Conservation (phyloP, 129 eudicot species). For the Artemisia tridentata region DNA sequence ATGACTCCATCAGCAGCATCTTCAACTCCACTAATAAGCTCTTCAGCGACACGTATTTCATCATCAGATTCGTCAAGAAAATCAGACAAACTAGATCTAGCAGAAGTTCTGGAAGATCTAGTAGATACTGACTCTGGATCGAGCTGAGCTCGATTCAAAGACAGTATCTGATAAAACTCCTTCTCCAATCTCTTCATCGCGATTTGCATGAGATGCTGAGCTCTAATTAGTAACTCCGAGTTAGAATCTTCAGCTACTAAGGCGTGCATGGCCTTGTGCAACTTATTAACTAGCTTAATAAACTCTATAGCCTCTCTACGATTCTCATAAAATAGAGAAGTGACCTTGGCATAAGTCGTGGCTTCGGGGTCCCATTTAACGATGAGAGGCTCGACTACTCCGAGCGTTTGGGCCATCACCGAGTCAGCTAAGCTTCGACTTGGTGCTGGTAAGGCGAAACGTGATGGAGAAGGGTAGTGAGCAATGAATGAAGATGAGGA, state of each 20-base stretch:
- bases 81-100: constrained; percentile 43
- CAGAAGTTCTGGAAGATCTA: constrained; percentile 47
- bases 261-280: constrained; percentile 62
- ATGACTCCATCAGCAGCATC: constrained; percentile 44
- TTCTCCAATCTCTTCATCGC: constrained; percentile 69
- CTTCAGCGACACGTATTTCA: constrained; percentile 25
- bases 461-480: constrained; percentile 44
- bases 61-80: constrained; percentile 45
- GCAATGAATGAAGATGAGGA: constrained; percentile 40
- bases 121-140: constrained; percentile 63
- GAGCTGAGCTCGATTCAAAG: constrained; percentile 51
- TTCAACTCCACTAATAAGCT: constrained; percentile 44
- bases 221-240: constrained; percentile 44
- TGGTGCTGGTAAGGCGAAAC: constrained; percentile 38
- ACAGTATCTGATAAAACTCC: constrained; percentile 67
- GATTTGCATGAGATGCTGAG: constrained; percentile 64
- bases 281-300: constrained; percentile 42
- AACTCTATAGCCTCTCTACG: constrained; percentile 53
- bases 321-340: constrained; percentile 61
- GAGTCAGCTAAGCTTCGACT: constrained; percentile 45
- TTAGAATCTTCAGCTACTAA: constrained; percentile 35
- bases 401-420: constrained; percentile 45
- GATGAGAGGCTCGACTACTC: constrained; percentile 46
- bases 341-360: constrained; percentile 47
- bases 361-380: constrained; percentile 59